Evolutionary conservation across 1,284 basidiomycete species (phyloP).

Genomic region (Exobasidium rhododendri): DNA sequence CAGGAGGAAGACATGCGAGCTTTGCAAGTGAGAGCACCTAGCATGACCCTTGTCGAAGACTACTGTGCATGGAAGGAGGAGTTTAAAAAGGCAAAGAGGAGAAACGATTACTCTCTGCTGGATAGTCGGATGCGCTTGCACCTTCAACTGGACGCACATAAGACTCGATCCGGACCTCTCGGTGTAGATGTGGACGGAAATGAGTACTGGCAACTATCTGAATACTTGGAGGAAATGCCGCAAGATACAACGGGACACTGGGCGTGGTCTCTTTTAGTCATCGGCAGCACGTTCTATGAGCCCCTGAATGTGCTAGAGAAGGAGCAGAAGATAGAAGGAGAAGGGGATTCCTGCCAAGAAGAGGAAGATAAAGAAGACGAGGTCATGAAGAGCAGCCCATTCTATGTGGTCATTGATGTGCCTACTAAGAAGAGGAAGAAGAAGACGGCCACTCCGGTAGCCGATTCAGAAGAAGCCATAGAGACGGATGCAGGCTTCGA

Average conservation of each 20-base stretch:
- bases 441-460: background rate
- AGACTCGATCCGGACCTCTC: conserved; percentile 29
- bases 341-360: background rate
- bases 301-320: too few relatives aligned
- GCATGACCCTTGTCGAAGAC: conserved; percentile 7
- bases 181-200: conserved; percentile 34
- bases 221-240: conserved; percentile 38
- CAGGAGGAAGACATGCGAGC: conserved; percentile 13
- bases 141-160: conserved; percentile 7
- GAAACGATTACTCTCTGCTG: background rate
- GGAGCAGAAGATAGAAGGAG: background rate
- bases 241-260: conserved; percentile 28
- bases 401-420: background rate
- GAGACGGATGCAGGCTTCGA: background rate
- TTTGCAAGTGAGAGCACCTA: background rate
- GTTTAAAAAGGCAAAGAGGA: background rate
- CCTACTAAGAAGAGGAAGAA: background rate
- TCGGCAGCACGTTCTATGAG: conserved; percentile 20
- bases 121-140: conserved; percentile 9
- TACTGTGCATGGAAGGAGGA: conserved; percentile 17
- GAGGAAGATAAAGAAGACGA: background rate
- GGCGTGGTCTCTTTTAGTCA: conserved; percentile 35
- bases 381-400: background rate
- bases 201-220: conserved; percentile 40
- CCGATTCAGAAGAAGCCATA: background rate